Evolutionary conservation across 257 asterid genomes (phyloP), one percentile per base, ranked within the genome.

Genomic region (Nicotiana noctiflora): DNA sequence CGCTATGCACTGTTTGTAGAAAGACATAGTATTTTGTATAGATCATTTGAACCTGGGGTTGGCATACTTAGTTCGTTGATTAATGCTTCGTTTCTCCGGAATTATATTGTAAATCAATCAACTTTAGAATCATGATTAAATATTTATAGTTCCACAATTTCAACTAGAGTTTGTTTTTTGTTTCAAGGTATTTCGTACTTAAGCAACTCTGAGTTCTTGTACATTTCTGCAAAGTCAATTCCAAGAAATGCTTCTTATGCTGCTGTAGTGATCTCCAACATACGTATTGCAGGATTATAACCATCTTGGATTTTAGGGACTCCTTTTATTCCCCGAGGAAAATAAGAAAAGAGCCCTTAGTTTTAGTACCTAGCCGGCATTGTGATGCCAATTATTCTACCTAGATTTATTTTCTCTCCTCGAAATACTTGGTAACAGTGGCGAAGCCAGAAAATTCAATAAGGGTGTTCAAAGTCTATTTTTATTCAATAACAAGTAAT

Each of bases 211-310:
- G 92, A 89, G 68, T 87, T 82, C 81, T 57, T 84, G 86, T 89
- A 88, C 57, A 79, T 46, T 10, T 89, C 90, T 2, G 91, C 85
- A 66, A 86, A 87, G 81, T 92, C 88, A 27, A 90, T 78, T 67
- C 91, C 94, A 74, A 87, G 74, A 21, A 75, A 83, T 14, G 63
- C 77, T 81, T 88, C 94, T 82, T 87, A 90, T 67, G 92, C 83
- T 19, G 89, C 80, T 19, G 91, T 51, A 9, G 91, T 88, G 59
- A 88, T 88, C 64, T 92, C 94, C 85, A 90, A 52, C 94, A 90
- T 92, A 94, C 97, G 87, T 10, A 93, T 88, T 79, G 97, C 94
- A 37, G 94, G 97, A 87, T 92, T 92, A 76, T 86, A 81, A 8
- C 92, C 90, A 0, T 89, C 89, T 84, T 86, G 90, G 40, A 88